Evolutionary conservation across 2,329 filamentous ascomycete genomes (phyloP), one percentile per base, ranked within the genome.

Genomic region (Fusarium sp.): DNA sequence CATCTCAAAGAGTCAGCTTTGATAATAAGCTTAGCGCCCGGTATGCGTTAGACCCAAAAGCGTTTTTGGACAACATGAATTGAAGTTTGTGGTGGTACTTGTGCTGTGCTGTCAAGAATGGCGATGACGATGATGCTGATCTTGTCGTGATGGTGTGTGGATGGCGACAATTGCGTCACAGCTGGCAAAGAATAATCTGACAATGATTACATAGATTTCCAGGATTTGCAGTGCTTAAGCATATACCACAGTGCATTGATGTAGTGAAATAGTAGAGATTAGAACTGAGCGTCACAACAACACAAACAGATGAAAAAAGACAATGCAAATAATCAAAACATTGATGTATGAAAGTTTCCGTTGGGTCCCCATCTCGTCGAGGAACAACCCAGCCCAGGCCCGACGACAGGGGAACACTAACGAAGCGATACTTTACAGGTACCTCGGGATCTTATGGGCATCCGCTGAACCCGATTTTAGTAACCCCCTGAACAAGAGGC

Each of bases 51-150:
- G 53, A 46, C 49, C 31, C 42, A 56, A 33, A 68, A 59, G 46
- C 36, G 37, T 40, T 51, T 57, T 33, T 30, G 51, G 44, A 23
- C 36, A 20, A 51, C 36, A 15, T 20, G 23, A 42, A 59, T 50
- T 63, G 50, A 62, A 26, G 40, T 38, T 26, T 5, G 23, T 40
- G 23, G 38, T 38, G 26, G 16, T 59, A 13, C 28, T 41, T 28
- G 34, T 7, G 34, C 57, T 57, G 49, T 57, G 31, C 26, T 37
- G 57, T 52, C 42, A 62, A 65, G 44, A 65, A 70, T 45, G 58
- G 46, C 20, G 38, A 60, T 70, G 67, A 70, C 67, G 63, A 67
- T 65, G 62, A 62, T 66, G 65, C 57, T 61, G 65, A 69, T 69
- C 65, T 44, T 60, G 8, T 52, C 42, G 34, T 52, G 37, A 57